These are phyloP conservation scores for Cornus controversa DNA, from an alignment of 148 eudicot genomes.

Conservation along the genomic window DNA sequence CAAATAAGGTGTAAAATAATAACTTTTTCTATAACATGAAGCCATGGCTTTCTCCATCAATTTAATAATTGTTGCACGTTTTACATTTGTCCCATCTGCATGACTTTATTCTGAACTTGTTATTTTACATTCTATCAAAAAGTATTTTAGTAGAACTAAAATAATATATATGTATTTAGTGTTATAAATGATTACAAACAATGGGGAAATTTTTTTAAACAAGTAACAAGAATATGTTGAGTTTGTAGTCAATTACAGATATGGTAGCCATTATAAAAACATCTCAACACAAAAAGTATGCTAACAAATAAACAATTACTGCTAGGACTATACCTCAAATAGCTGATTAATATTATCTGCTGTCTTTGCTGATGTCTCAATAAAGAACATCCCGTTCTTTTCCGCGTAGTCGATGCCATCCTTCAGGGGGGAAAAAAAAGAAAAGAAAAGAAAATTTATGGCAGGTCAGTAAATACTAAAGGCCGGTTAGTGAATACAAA, in stretches of 20 bases:
- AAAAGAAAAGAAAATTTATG: conserved; percentile 2
- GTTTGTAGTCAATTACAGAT: background rate
- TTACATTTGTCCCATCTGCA: too few relatives aligned
- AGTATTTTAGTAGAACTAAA: too few relatives aligned
- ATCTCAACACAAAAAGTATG: background rate
- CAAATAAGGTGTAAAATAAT: too few relatives aligned
- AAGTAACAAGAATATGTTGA: background rate
- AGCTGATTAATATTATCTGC: conserved; percentile 96
- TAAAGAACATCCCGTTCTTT: conserved; percentile 96
- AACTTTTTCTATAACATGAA: too few relatives aligned
- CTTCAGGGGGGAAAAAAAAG: conserved; percentile 43
- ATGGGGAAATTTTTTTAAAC: too few relatives aligned
- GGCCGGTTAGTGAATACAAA: background rate
- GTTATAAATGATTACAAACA: too few relatives aligned
- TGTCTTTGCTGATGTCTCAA: conserved; percentile 97
- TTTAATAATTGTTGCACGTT: too few relatives aligned
- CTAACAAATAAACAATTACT: background rate
- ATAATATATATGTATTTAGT: too few relatives aligned
- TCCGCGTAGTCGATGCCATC: conserved; percentile 83
- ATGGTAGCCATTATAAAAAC: background rate
- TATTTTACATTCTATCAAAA: too few relatives aligned
- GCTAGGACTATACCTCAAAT: conserved; percentile 62
- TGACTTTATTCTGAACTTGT: too few relatives aligned
- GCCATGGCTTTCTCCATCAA: too few relatives aligned
- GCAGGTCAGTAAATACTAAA: background rate